Percentiles rank a stretch among this genome's conserved stretches.
These are phyloP conservation scores for Carex cristatella DNA, from an alignment of 176 grass and related monocot genomes.

Conservation along the genomic window DNA sequence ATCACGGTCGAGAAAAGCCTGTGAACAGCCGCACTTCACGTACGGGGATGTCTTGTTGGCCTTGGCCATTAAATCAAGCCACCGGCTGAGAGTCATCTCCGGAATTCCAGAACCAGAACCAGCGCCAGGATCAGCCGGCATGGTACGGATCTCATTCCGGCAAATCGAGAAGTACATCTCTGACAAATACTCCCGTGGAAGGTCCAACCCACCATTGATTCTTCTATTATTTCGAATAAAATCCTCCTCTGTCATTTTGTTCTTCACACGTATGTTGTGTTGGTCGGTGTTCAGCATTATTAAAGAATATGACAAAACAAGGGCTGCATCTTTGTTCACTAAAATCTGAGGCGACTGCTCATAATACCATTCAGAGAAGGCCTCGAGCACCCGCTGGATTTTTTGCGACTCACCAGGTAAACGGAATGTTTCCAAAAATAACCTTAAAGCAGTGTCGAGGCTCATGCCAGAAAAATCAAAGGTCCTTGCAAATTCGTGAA, in stretches of 20 bases:
- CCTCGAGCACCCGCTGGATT: conserved; percentile 94
- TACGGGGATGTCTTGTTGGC: conserved; percentile 73
- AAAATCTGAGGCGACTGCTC: conserved; percentile 87
- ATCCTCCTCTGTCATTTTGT: conserved; percentile 99
- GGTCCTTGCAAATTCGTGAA: conserved; percentile 86
- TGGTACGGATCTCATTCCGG: conserved; percentile 88
- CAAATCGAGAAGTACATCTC: conserved; percentile 89
- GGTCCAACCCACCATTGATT: conserved; percentile 87
- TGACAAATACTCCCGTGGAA: conserved; percentile 78
- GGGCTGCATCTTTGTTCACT: conserved; percentile 79
- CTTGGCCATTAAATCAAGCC: conserved; percentile 89
- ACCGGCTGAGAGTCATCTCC: conserved; percentile 89
- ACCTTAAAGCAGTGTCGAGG: conserved; percentile 78
- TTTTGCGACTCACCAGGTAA: conserved; percentile 97
- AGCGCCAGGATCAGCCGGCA: conserved; percentile 41
- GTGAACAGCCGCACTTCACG: conserved; percentile 50
- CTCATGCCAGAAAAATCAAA: conserved; percentile 97
- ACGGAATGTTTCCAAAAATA: conserved; percentile 96
- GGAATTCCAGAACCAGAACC: conserved; percentile 55
- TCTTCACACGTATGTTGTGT: conserved; percentile 93
- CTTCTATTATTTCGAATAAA: conserved; percentile 91
- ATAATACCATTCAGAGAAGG: conserved; percentile 91
- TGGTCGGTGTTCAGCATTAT: conserved; percentile 98
- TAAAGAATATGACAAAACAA: conserved; percentile 86
- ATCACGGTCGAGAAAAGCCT: conserved; percentile 74